Evolutionary conservation across 148 eudicot species (phyloP), one percentile per base, ranked within the genome.

Genomic region (Chenopodium album): DNA sequence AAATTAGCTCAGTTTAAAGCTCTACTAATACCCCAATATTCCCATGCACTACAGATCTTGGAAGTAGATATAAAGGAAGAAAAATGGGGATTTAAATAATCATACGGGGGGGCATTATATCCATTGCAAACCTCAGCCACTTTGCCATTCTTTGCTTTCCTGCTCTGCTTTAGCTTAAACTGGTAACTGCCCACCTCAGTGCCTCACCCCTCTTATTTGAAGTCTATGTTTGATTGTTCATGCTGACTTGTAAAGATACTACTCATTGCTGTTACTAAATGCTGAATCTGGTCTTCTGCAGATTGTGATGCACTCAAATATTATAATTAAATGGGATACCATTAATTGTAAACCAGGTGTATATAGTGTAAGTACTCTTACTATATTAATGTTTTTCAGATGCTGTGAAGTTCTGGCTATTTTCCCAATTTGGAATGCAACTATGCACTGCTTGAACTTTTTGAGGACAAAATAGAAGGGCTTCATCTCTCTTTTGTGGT

Each of bases 241-340:
- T 50, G 54, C 54, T 50, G 54, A 10, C 3, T 50, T 50, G 3
- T 50, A 50, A 10, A 50, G 12, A 11, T 50, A 2, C 16, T 50
- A 11, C 14, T 50, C 54, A 50, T 13, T 12, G 54, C 17, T 65
- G 29, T 65, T 65, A 41, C 44, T 65, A 9, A n/a, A 9, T 65
- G 23, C 16, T 9, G 13, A 71, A 65, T 81, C 14, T 50, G 54
- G 54, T 73, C 46, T 44, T 48, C 17, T 84, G 85, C 87, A 84
- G 89, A 85, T 32, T 90, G 90, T 79, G 93, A 92, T 86, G 82
- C 91, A 29, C 89, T 92, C 50, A 92, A 90, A 86, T 67, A 90
- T 90, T 41, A 92, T 92, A 16, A 86, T 90, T 79, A 90, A 86
- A 75, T 92, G 95, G 95, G 92, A 92, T 87, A 44, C 90, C 44